Conservation (phyloP, 257 asterid genomes). For the Gynochthodes officinalis region DNA sequence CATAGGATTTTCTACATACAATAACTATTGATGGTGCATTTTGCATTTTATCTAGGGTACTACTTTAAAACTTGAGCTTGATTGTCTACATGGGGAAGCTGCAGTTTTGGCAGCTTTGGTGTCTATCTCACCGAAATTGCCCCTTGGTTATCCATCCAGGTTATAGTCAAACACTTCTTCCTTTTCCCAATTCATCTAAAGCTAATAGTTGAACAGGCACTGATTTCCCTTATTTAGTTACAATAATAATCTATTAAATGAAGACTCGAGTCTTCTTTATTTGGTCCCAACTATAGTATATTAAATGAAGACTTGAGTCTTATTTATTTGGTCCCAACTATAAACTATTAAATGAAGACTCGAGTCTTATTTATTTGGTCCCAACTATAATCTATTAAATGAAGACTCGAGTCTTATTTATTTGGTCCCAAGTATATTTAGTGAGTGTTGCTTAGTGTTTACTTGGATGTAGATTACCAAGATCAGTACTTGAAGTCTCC, state of each 20-base stretch:
- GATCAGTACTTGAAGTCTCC: slow-evolving; percentile 81
- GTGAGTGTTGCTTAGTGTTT: background rate
- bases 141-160: slow-evolving; percentile 98
- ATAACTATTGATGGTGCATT: slow-evolving; percentile 16
- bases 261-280: too few relatives aligned
- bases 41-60: slow-evolving; percentile 55
- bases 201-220: background rate
- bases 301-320: too few relatives aligned
- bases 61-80: slow-evolving; percentile 70
- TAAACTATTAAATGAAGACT: too few relatives aligned
- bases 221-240: background rate
- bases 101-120: slow-evolving; percentile 89
- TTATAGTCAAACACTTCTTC: slow-evolving; percentile 30
- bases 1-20: too few relatives aligned
- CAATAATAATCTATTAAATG: background rate
- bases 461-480: slow-evolving; percentile 63
- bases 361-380: too few relatives aligned
- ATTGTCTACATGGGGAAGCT: slow-evolving; percentile 85
- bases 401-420: background rate
- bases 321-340: too few relatives aligned
- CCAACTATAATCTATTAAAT: background rate
- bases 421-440: background rate
- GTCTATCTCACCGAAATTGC: slow-evolving; percentile 80
- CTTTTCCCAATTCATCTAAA: slow-evolving; percentile 5
- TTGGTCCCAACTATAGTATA: too few relatives aligned